Evolutionary conservation across 1,284 basidiomycete genomes (phyloP), one percentile per base, ranked within the genome.

Genomic region (Pseudozyma pruni): DNA sequence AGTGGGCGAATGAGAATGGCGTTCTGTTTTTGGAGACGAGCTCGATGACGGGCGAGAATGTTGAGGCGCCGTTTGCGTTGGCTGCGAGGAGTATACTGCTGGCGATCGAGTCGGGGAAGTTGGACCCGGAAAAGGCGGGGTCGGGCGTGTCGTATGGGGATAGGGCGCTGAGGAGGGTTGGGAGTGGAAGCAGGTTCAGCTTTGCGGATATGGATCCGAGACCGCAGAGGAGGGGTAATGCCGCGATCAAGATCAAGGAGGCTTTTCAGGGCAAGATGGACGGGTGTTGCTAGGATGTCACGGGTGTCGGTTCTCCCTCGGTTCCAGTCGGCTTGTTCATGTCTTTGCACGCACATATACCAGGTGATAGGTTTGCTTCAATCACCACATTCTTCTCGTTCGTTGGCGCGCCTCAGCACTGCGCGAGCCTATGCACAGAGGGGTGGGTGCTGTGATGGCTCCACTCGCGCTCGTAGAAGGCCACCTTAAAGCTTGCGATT

Each of bases 71-170:
- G 0, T 98, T 98, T 83, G 86, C 93, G 41, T 87, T 98, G 25
- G 90, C 92, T 14, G 91, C 94, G 19, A 88, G 93, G 35, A 90
- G 92, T 1, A 94, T 98, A 70, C 86, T 98, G 25, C 87, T 94
- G n/a, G 89, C 92, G 5, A 94, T 98, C 78, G 94, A 98, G 83
- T 90, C 90, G 10, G 95, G 95, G 14, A 86, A 87, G 16, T 86
- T 98, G 37, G 93, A 98, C 83, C 95, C 95, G 22, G 94, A 97
- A 83, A 90, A 91, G 78, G 88, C 91, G 14, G 94, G 93, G 0
- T 93, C 91, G 55, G 95, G 95, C 32, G 93, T 98, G 34, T 93
- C 91, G 76, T 98, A 97, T 80, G 96, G 95, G 11, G 95, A 98
- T 83, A 87, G 95, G 2, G 57, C 64, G 14, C 32, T 72, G 27